Evolutionary conservation across 2,329 filamentous ascomycete species (phyloP), one percentile per base, ranked within the genome.

Genomic region (Tolypocladium ophioglossoides): DNA sequence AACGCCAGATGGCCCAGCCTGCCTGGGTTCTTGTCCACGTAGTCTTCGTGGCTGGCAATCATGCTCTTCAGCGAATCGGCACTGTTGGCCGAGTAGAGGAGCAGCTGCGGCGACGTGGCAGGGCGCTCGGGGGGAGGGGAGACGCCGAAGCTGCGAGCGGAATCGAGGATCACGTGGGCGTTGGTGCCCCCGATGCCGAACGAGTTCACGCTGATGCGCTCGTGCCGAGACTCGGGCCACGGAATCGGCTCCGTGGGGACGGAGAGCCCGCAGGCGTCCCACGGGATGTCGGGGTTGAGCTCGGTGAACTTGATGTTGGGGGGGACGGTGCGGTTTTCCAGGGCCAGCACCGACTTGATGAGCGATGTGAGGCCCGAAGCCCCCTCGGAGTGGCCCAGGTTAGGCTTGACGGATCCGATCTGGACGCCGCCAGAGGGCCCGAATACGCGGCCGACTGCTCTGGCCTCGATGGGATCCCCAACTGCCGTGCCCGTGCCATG

Each of bases 161-260:
- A 22, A 14, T 51, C 35, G 7, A 77, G 53, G 30, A 76, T 68
- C 3, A 70, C 64, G 53, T 75, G 73, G 3, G 67, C 71, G 55
- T 75, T 76, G 16, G 72, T 68, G 37, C 67, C 71, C 24, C 70
- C 72, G 24, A 71, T 72, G 1, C 73, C 73, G 48, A 76, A 77
- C 47, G 66, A 68, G 60, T 74, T 75, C 51, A 76, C 66, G 55
- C 73, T 76, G 52, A 75, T 71, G 12, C 75, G 69, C 1, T 72
- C 67, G 8, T 68, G 61, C 10, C 71, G 68, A 2, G 59, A 49
- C 2, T 61, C 44, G 0, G 72, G 71, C 71, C 72, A 74, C 2
- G 63, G 55, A 0, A 60, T 68, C 18, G 68, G 61, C 16, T 66
- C 58, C 0, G 59, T 60, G 0, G 72, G 68, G 7, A 70, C 64